These are phyloP conservation scores for Trichoderma hamatum DNA, from an alignment of 2,329 filamentous ascomycete species.

Conservation along the genomic window DNA sequence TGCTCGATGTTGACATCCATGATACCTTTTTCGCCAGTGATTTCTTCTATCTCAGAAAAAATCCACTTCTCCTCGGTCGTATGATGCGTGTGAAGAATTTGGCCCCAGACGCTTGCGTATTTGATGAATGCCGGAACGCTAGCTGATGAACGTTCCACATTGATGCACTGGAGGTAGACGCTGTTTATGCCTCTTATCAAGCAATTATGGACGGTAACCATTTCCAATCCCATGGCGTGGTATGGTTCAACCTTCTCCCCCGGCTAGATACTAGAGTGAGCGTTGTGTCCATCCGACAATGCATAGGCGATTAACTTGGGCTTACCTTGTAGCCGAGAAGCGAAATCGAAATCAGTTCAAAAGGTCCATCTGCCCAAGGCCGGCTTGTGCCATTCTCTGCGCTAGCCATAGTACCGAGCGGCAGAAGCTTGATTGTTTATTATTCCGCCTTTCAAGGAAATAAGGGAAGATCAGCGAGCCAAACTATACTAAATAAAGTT, in stretches of 20 bases:
- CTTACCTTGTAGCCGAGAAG: neutral
- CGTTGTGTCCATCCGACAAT: neutral
- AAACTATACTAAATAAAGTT: neutral
- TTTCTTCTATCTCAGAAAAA: constrained; percentile 41
- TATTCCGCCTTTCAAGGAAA: neutral
- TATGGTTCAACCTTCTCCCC: neutral
- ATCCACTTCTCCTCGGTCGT: constrained; percentile 41
- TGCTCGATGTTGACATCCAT: constrained; percentile 45
- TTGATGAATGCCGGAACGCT: constrained; percentile 36
- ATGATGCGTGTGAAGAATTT: constrained; percentile 42
- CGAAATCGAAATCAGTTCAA: neutral
- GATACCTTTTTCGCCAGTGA: constrained; percentile 38
- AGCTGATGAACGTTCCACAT: neutral
- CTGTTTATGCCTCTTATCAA: constrained; percentile 41
- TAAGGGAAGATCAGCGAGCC: neutral
- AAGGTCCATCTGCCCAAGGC: neutral
- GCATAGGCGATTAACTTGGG: neutral
- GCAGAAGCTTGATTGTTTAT: neutral
- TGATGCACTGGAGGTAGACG: constrained; percentile 37
- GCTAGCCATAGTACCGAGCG: neutral
- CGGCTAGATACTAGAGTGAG: neutral
- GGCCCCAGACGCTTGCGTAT: constrained; percentile 5
- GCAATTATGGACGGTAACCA: constrained; percentile 41
- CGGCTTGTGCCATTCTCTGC: neutral
- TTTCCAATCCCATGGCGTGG: constrained; percentile 34